Evolutionary conservation across 2,329 filamentous ascomycete genomes (phyloP).

Genomic region (Pestalotiopsis sp.): DNA sequence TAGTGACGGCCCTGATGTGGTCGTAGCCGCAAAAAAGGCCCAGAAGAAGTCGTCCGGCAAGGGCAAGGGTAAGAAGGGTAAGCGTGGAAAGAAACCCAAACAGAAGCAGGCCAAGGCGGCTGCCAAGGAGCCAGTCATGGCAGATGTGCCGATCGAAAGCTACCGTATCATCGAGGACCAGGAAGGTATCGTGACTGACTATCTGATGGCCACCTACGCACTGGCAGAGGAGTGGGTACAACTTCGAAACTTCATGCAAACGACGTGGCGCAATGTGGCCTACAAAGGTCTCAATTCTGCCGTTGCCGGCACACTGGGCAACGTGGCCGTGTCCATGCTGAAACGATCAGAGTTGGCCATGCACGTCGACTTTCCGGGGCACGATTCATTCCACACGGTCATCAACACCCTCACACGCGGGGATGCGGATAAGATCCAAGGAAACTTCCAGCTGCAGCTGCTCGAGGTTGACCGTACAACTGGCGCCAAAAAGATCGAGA

Average conservation of each 20-base stretch:
- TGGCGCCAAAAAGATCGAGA: background rate
- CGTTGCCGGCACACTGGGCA: conserved; percentile 45
- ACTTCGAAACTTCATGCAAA: conserved; percentile 42
- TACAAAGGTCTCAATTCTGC: conserved; percentile 47
- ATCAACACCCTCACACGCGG: conserved; percentile 43
- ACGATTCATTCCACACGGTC: conserved; percentile 45
- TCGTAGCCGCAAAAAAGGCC: background rate
- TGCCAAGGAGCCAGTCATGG: conserved; percentile 22
- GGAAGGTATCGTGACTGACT: conserved; percentile 39
- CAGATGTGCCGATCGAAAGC: conserved; percentile 45
- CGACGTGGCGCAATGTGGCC: conserved; percentile 45
- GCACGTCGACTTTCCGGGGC: conserved; percentile 47
- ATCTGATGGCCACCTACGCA: conserved; percentile 44
- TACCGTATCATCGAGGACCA: conserved; percentile 45
- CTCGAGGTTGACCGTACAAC: background rate
- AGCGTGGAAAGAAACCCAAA: background rate
- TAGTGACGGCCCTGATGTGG: background rate
- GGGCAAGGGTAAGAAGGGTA: background rate
- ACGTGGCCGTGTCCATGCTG: conserved; percentile 43
- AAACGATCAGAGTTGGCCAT: conserved; percentile 39
- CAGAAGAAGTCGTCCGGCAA: background rate
- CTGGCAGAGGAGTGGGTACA: conserved; percentile 38
- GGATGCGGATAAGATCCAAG: conserved; percentile 24
- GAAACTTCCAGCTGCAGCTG: background rate
- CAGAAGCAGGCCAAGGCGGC: background rate